phyloP scores from a whole-genome alignment of 2,329 filamentous ascomycete species.

The Nigrospora osmanthi region DNA sequence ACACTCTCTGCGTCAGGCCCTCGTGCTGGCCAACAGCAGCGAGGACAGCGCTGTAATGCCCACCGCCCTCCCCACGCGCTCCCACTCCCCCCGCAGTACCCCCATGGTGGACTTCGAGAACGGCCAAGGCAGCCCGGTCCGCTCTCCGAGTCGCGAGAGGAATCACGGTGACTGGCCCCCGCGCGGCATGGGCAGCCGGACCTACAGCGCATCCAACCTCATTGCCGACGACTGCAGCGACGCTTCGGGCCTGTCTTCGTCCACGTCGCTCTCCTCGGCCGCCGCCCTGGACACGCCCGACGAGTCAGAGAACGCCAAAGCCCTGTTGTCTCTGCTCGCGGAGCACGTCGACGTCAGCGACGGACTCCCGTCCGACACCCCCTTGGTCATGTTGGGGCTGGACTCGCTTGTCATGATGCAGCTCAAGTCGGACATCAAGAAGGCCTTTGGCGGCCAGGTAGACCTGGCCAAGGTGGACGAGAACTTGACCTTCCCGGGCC shows the following conservation, averaged over 20 bases:
- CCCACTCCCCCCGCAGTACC: too few species aligned
- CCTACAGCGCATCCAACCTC: not conserved
- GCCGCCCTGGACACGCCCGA: not conserved
- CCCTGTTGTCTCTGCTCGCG: not conserved
- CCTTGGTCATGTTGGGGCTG: not conserved
- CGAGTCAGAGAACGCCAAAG: not conserved
- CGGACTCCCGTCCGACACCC: not conserved
- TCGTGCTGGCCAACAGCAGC: not conserved
- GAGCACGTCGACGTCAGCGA: not conserved
- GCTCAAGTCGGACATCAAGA: conserved; percentile 2
- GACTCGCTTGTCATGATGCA: not conserved
- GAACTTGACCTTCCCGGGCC: not conserved
- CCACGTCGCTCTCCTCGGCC: not conserved
- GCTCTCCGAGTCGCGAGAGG: not conserved
- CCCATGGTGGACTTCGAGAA: too few species aligned
- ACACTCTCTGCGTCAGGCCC: not conserved
- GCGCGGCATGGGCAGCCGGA: too few species aligned
- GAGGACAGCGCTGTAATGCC: not conserved
- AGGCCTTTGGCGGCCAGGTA: not conserved
- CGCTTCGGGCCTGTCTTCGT: not conserved
- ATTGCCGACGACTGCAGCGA: not conserved
- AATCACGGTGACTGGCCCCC: too few species aligned
- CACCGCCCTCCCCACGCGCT: not conserved
- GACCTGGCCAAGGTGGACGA: not conserved
- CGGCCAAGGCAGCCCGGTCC: not conserved